These are phyloP conservation scores for Aspergillus flavus DNA, from an alignment of 2,329 filamentous ascomycete genomes.

Conservation along the genomic window DNA sequence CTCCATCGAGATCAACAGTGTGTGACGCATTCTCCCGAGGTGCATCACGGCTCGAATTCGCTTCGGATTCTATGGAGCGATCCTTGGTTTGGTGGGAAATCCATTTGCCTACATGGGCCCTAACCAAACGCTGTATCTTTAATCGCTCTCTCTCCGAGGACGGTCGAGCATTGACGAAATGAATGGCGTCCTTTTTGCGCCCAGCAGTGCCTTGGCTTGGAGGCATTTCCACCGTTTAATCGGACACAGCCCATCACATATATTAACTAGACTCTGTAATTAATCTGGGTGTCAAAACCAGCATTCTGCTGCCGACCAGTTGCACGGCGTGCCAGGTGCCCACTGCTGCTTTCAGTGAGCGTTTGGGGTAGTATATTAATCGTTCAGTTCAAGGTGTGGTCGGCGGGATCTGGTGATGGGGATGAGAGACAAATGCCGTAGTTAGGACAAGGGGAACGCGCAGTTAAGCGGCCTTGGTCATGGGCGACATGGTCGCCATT, in stretches of 20 bases:
- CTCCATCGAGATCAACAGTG: slow-evolving; percentile 1
- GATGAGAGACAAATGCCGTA: not conserved
- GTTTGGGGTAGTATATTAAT: not conserved
- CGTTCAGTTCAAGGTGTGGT: not conserved
- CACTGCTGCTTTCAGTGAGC: not conserved
- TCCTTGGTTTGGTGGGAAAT: slow-evolving; percentile 40
- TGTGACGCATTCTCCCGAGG: not conserved
- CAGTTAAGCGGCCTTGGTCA: not conserved
- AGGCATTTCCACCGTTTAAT: slow-evolving; percentile 23
- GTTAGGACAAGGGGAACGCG: not conserved
- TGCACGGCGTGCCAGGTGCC: not conserved
- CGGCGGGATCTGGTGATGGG: not conserved
- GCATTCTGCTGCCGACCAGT: slow-evolving; percentile 25
- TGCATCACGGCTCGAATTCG: not conserved
- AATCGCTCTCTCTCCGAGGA: slow-evolving; percentile 31
- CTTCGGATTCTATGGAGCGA: slow-evolving; percentile 19
- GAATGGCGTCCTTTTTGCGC: slow-evolving; percentile 30
- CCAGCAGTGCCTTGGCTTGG: slow-evolving; percentile 22
- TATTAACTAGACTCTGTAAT: slow-evolving; percentile 11
- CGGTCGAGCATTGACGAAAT: slow-evolving; percentile 39
- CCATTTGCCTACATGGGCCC: slow-evolving; percentile 39
- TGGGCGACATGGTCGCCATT: not conserved
- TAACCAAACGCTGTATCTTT: slow-evolving; percentile 33
- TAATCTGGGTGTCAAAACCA: slow-evolving; percentile 15
- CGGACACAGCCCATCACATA: slow-evolving; percentile 19